Conservation (phyloP, 805 yeast genomes). For the Jamesozyma rosinii region DNA sequence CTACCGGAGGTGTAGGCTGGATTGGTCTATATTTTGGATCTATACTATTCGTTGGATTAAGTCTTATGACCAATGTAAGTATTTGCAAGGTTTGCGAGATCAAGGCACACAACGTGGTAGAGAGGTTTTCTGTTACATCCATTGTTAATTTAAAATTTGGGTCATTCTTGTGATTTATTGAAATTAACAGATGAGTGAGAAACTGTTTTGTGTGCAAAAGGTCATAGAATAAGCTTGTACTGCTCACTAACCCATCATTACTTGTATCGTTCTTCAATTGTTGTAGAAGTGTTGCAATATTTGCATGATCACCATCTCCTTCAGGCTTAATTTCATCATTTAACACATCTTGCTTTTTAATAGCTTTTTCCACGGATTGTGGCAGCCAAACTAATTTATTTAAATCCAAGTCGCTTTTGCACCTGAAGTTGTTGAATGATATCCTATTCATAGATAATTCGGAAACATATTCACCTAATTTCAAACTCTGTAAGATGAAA, state of each 20-base stretch:
- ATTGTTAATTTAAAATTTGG: conserved; percentile 5
- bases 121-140: conserved; percentile 11
- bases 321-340: not conserved
- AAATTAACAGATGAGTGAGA: conserved; percentile 13
- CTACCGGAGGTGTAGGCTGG: not conserved
- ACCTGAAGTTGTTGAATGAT: conserved; percentile 9
- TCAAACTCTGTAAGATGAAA: conserved; percentile 19
- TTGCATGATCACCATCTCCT: not conserved
- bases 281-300: not conserved
- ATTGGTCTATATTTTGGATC: conserved; percentile 19
- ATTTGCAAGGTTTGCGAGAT: conserved; percentile 19
- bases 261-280: not conserved
- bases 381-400: conserved; percentile 12
- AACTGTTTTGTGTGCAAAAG: conserved; percentile 16
- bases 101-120: conserved; percentile 16
- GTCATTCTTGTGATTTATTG: conserved; percentile 8
- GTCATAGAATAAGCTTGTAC: conserved; percentile 13
- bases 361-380: not conserved
- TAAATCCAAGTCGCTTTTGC: not conserved
- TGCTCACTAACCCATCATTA: not conserved
- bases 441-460: conserved; percentile 20
- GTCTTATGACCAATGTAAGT: conserved; percentile 19
- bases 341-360: not conserved
- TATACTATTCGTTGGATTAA: conserved; percentile 27
- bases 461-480: conserved; percentile 21